Percentiles rank a stretch among this genome's conserved stretches.
Evolutionary conservation across 2,329 filamentous ascomycete genomes (phyloP).

Genomic region (Sclerotinia trifoliorum): DNA sequence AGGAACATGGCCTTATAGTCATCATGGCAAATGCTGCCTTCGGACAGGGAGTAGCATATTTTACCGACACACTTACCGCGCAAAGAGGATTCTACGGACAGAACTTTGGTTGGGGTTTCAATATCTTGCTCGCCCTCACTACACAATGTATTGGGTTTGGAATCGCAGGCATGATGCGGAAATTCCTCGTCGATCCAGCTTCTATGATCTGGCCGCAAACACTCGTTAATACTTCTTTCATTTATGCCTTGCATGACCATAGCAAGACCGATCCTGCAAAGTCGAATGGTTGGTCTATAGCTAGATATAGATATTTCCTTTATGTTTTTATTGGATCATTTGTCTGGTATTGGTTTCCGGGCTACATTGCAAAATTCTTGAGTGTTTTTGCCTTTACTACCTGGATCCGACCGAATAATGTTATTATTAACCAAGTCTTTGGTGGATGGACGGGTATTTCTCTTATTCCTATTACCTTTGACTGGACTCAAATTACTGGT

Average conservation of each 20-base stretch:
- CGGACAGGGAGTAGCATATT: slow-evolving; percentile 53
- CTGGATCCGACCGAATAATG: slow-evolving; percentile 68
- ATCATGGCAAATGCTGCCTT: slow-evolving; percentile 51
- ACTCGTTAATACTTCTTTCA: slow-evolving; percentile 24
- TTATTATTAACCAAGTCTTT: slow-evolving; percentile 70
- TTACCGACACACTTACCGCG: slow-evolving; percentile 71
- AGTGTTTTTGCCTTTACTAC: slow-evolving; percentile 71
- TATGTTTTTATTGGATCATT: slow-evolving; percentile 46
- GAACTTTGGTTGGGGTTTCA: slow-evolving; percentile 61
- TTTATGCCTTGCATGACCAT: slow-evolving; percentile 59
- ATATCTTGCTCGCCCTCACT: slow-evolving; percentile 58
- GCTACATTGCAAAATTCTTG: slow-evolving; percentile 64
- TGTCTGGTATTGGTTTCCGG: slow-evolving; percentile 55
- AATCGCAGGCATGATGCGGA: slow-evolving; percentile 56
- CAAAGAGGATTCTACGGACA: slow-evolving; percentile 71
- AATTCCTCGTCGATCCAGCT: slow-evolving; percentile 59
- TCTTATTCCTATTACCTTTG: slow-evolving; percentile 69
- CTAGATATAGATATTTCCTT: slow-evolving; percentile 44
- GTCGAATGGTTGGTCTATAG: slow-evolving; percentile 46
- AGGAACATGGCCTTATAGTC: slow-evolving; percentile 67
- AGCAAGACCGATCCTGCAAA: slow-evolving; percentile 49
- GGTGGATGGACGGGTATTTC: slow-evolving; percentile 65
- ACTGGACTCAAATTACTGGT: slow-evolving; percentile 41
- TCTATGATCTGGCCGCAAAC: slow-evolving; percentile 63
- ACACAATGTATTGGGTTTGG: slow-evolving; percentile 63